These are phyloP conservation scores for Penicillium corylophilum DNA, from an alignment of 2,329 filamentous ascomycete genomes.

Conservation along the genomic window DNA sequence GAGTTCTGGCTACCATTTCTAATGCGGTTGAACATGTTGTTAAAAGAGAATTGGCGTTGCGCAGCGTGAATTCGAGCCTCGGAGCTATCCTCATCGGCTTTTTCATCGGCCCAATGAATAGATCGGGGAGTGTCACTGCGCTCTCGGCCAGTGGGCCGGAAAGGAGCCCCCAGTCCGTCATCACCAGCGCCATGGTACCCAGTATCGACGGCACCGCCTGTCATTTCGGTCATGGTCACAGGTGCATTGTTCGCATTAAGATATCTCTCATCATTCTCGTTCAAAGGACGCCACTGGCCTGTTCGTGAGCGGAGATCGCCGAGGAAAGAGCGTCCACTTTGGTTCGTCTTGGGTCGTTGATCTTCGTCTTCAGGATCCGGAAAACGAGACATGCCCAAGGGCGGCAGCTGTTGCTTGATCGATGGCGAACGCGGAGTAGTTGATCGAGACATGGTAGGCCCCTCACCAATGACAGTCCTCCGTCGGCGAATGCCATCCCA, in stretches of 20 bases:
- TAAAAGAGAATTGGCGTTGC: constrained; percentile 85
- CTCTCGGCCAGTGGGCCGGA: constrained; percentile 17
- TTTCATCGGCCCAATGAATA: constrained; percentile 37
- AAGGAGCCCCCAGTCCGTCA: constrained; percentile 26
- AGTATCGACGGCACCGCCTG: constrained; percentile 50
- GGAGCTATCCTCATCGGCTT: constrained; percentile 15
- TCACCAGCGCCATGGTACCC: constrained; percentile 29
- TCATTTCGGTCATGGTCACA: constrained; percentile 62
- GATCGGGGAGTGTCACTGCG: constrained; percentile 42
- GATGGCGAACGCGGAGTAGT: constrained; percentile 37
- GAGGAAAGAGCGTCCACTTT: constrained; percentile 37
- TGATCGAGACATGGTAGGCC: constrained; percentile 43
- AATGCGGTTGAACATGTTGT: constrained; percentile 70
- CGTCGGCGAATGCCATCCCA: constrained; percentile 88
- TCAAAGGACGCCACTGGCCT: constrained; percentile 37
- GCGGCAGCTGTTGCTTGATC: constrained; percentile 63
- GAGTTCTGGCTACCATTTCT: constrained; percentile 25
- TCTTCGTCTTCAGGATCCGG: constrained; percentile 63
- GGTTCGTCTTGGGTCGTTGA: constrained; percentile 28
- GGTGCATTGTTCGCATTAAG: constrained; percentile 56
- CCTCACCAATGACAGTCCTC: constrained; percentile 55
- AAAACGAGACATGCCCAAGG: constrained; percentile 83
- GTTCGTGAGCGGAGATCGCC: constrained; percentile 39
- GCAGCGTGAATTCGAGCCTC: constrained; percentile 52
- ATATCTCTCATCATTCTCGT: constrained; percentile 31